Percentiles rank a stretch among this genome's conserved stretches.
phyloP scores from a whole-genome alignment of 2,329 filamentous ascomycete genomes.

The Harringtonia lauricola region DNA sequence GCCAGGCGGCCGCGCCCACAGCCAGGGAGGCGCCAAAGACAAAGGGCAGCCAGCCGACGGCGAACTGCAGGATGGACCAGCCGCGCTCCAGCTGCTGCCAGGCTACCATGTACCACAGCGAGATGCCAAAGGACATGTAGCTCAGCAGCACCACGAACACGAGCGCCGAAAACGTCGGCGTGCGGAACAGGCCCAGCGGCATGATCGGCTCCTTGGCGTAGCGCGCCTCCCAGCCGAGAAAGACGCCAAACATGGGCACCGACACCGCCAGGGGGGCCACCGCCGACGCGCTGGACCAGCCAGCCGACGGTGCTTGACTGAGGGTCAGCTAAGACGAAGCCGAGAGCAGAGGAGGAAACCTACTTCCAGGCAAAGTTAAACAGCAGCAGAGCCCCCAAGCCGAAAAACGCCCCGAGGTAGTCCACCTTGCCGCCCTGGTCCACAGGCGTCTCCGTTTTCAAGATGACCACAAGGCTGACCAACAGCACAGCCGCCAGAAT shows the following conservation, averaged over 20 bases:
- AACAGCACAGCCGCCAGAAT: conserved; percentile 10
- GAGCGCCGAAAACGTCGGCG: conserved; percentile 9
- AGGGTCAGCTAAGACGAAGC: too few species aligned
- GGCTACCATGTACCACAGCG: conserved; percentile 12
- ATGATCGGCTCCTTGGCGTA: conserved; percentile 10
- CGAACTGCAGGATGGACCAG: conserved; percentile 26
- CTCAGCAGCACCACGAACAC: conserved; percentile 10
- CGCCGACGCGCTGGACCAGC: conserved; percentile 8
- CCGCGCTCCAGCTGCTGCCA: conserved; percentile 26
- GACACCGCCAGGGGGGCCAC: conserved; percentile 8
- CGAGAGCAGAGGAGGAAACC: conserved; percentile 9
- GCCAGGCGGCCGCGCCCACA: conserved; percentile 29
- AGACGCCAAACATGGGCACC: conserved; percentile 6
- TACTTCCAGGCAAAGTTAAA: conserved; percentile 12
- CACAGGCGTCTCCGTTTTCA: conserved; percentile 15
- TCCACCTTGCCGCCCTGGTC: conserved; percentile 9
- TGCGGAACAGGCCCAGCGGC: conserved; percentile 11
- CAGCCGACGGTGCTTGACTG: conserved; percentile 8
- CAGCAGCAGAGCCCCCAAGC: conserved; percentile 5
- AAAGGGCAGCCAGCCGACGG: conserved; percentile 28
- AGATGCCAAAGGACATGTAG: conserved; percentile 12
- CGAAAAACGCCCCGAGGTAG: conserved; percentile 8
- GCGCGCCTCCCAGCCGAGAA: conserved; percentile 9
- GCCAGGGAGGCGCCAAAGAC: conserved; percentile 25
- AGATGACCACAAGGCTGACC: conserved; percentile 7